These are phyloP conservation scores for Hypomontagnella monticulosa DNA, from an alignment of 495 filamentous ascomycete species.

Conservation along the genomic window DNA sequence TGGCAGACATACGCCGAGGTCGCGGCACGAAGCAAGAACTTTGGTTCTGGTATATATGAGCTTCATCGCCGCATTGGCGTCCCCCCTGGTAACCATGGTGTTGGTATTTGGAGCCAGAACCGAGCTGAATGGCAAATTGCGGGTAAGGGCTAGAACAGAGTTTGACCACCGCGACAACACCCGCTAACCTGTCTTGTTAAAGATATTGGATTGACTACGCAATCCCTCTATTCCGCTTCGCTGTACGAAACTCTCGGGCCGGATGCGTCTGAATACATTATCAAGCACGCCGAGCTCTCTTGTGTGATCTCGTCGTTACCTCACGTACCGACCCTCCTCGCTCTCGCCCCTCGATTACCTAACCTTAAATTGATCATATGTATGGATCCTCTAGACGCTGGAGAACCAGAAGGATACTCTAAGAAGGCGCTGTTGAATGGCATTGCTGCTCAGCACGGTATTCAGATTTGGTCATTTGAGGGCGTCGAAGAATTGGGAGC, in stretches of 20 bases:
- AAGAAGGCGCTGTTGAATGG: slow-evolving; percentile 80
- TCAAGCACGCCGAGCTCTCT: slow-evolving; percentile 82
- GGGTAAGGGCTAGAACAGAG: slow-evolving; percentile 57
- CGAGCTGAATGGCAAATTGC: slow-evolving; percentile 97
- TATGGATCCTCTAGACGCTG: slow-evolving; percentile 84
- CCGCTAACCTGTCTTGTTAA: slow-evolving; percentile 45
- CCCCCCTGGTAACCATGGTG: slow-evolving; percentile 74
- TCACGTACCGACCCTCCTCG: slow-evolving; percentile 87
- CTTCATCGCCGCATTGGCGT: slow-evolving; percentile 77
- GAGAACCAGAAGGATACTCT: slow-evolving; percentile 79
- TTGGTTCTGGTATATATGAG: slow-evolving; percentile 87
- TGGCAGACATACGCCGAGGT: slow-evolving; percentile 88
- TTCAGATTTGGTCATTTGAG: slow-evolving; percentile 78
- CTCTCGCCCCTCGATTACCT: slow-evolving; percentile 80
- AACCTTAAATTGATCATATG: slow-evolving; percentile 88
- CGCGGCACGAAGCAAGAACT: slow-evolving; percentile 79
- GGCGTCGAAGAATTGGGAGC: slow-evolving; percentile 82
- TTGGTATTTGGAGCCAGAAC: slow-evolving; percentile 96
- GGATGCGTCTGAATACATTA: slow-evolving; percentile 91
- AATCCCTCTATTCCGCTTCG: slow-evolving; percentile 88
- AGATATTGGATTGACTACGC: slow-evolving; percentile 92
- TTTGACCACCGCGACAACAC: neutral
- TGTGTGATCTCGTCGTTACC: slow-evolving; percentile 83
- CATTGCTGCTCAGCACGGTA: slow-evolving; percentile 74
- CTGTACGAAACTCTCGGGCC: slow-evolving; percentile 96